These are phyloP conservation scores for Phytophthora foliorum DNA, from an alignment of 352 stramenopile species.

Conservation along the genomic window DNA sequence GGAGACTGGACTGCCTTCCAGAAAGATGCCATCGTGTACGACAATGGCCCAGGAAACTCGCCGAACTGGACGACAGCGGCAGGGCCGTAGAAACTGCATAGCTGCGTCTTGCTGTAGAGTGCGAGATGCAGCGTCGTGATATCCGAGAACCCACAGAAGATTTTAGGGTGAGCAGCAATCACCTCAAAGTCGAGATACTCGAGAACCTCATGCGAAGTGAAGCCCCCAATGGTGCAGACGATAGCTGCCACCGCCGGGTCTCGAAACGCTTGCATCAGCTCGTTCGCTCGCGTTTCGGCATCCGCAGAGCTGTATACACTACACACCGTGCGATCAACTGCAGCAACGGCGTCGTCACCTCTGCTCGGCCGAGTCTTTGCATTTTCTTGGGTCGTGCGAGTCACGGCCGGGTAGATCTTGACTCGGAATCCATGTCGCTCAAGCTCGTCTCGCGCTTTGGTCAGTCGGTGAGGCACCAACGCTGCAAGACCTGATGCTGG, in stretches of 20 bases:
- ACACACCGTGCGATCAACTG: constrained; percentile 19
- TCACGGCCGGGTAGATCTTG: constrained; percentile 59
- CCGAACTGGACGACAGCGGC: constrained; percentile 67
- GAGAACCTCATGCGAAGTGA: constrained; percentile 70
- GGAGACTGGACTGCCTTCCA: constrained; percentile 36
- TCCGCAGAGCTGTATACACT: constrained; percentile 60
- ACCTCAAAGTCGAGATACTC: constrained; percentile 67
- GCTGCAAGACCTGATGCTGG: constrained; percentile 55
- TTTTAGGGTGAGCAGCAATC: constrained; percentile 54
- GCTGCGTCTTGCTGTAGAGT: constrained; percentile 45
- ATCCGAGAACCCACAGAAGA: constrained; percentile 72
- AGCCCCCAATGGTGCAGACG: constrained; percentile 64
- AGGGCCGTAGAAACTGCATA: constrained; percentile 74
- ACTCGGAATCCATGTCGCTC: constrained; percentile 50
- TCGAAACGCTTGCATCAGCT: constrained; percentile 66
- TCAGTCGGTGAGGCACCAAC: constrained; percentile 52
- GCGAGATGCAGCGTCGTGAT: constrained; percentile 73
- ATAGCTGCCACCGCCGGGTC: constrained; percentile 55
- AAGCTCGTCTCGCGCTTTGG: constrained; percentile 45
- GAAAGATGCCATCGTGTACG: constrained; percentile 60
- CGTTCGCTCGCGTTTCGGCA: constrained; percentile 44
- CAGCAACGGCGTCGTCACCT: constrained; percentile 12
- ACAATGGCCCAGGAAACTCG: constrained; percentile 57
- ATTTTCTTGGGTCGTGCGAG: constrained; percentile 45
- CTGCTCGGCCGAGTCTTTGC: constrained; percentile 4